phyloP scores from a whole-genome alignment of 768 basidiomycete genomes.

The Naematelia encephala region DNA sequence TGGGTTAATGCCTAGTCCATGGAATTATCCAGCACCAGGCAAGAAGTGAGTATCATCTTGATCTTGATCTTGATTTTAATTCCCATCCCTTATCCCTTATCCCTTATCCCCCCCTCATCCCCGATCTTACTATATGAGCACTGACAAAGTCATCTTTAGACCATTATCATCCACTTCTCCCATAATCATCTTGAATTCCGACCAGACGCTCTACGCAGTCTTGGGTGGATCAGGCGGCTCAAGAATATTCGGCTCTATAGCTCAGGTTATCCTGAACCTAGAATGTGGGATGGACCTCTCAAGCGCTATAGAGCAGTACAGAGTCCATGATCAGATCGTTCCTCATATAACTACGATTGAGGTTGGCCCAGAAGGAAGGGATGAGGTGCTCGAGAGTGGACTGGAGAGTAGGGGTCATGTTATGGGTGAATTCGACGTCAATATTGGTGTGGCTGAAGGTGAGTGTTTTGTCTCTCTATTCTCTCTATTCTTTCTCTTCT shows the following conservation, averaged over 20 bases:
- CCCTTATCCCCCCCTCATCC: not conserved
- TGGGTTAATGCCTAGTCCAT: conserved; percentile 48
- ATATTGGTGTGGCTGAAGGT: conserved; percentile 54
- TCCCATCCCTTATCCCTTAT: no score
- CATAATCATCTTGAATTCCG: conserved; percentile 69
- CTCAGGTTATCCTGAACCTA: conserved; percentile 68
- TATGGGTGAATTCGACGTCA: conserved; percentile 64
- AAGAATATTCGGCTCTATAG: conserved; percentile 72
- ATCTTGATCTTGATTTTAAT: not conserved
- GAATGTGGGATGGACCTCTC: conserved; percentile 79
- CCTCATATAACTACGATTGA: conserved; percentile 55
- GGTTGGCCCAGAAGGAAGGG: conserved; percentile 55
- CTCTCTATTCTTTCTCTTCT: not conserved
- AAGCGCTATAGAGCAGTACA: conserved; percentile 74
- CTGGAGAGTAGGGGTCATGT: conserved; percentile 68
- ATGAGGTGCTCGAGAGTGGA: conserved; percentile 56
- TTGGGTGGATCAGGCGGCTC: conserved; percentile 86
- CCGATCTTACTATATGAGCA: not conserved
- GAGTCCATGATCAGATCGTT: conserved; percentile 82
- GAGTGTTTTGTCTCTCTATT: conserved; percentile 11
- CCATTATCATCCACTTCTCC: conserved; percentile 83
- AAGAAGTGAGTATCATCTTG: conserved; percentile 56
- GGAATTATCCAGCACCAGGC: conserved; percentile 78
- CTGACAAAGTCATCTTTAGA: conserved; percentile 42
- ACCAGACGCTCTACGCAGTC: conserved; percentile 70